Base-by-base conservation (phyloP, 2,329 filamentous ascomycete genomes). In the Didymella pinodella region DNA sequence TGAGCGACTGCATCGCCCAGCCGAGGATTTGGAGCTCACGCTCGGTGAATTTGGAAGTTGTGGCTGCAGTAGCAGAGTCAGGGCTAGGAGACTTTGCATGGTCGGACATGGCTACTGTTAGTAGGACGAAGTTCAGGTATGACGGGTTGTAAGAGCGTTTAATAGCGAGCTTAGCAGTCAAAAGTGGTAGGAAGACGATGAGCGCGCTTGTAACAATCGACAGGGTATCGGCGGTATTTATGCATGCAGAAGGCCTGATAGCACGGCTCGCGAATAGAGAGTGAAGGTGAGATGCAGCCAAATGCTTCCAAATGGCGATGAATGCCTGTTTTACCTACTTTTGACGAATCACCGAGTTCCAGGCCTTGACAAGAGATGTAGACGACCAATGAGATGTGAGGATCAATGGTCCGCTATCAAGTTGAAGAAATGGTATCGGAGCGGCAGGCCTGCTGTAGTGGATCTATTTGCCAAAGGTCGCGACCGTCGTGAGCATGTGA, bases 1-100 rank as follows among this genome's bases (percentile, higher is more conserved):
- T 77, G 62, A 76, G 66, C 2, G 69, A 76, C 66, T 72, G 70
- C 73, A 76, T 76, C 7, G 73, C 75, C 68, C 68, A 76, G 14
- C 68, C 62, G 7, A 77, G 71, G 49, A 77, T 61, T 54, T 75
- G 65, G 16, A 75, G 66, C 64, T 77, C 75, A 26, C 75, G 73
- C 49, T 74, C 74, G 20, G 68, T 74, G 69, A 77, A 76, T 29
- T 62, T 51, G 41, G 65, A 53, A 26, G 57, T 34, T 32, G 54
- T 46, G n/a, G 57, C 38, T 44, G 34, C 36, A 16, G 34, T 47
- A 12, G 41, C 7, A 28, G 12, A 26, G 44, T 32, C 48, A 34
- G 64, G 26, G 11, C 53, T 48, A 32, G 58, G 47, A 25, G 62
- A 54, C 22, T 52, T 64, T 5, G 59, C 57, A 22, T 53, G 62